phyloP scores from a whole-genome alignment of 768 basidiomycete genomes.

The Tylopilus felleus region DNA sequence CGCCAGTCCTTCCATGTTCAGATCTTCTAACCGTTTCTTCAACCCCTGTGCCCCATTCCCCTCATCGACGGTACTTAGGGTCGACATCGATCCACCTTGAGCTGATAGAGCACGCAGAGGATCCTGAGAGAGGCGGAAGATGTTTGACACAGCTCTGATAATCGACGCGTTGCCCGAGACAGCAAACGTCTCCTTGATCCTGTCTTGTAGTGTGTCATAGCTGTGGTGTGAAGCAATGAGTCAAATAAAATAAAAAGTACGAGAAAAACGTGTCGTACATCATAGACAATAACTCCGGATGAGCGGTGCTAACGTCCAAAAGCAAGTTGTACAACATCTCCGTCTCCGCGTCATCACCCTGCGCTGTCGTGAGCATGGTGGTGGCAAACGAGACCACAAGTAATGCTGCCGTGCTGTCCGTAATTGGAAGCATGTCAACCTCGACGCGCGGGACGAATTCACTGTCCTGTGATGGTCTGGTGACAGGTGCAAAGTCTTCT shows the following conservation, averaged over 20 bases:
- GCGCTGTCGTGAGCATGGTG: slow-evolving; percentile 70
- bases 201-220: slow-evolving; percentile 73
- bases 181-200: slow-evolving; percentile 67
- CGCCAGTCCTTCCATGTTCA: slow-evolving; percentile 73
- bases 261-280: slow-evolving; percentile 49
- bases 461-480: slow-evolving; percentile 39
- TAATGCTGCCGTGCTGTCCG: slow-evolving; percentile 62
- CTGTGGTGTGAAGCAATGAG: slow-evolving; percentile 35
- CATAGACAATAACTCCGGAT: slow-evolving; percentile 70
- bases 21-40: slow-evolving; percentile 59
- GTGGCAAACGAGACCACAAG: slow-evolving; percentile 72
- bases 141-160: slow-evolving; percentile 66
- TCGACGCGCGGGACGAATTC: slow-evolving; percentile 52
- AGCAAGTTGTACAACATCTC: slow-evolving; percentile 77
- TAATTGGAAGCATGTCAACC: slow-evolving; percentile 56
- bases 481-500: slow-evolving; percentile 41
- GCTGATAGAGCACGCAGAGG: slow-evolving; percentile 38
- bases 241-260: neutral
- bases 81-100: slow-evolving; percentile 56
- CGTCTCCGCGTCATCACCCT: slow-evolving; percentile 78
- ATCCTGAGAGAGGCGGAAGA: slow-evolving; percentile 71
- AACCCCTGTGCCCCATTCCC: slow-evolving; percentile 38
- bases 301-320: slow-evolving; percentile 61
- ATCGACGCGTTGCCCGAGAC: slow-evolving; percentile 69
- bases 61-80: slow-evolving; percentile 63